phyloP scores from a whole-genome alignment of 2,329 filamentous ascomycete species.

The Zalaria sp. region DNA sequence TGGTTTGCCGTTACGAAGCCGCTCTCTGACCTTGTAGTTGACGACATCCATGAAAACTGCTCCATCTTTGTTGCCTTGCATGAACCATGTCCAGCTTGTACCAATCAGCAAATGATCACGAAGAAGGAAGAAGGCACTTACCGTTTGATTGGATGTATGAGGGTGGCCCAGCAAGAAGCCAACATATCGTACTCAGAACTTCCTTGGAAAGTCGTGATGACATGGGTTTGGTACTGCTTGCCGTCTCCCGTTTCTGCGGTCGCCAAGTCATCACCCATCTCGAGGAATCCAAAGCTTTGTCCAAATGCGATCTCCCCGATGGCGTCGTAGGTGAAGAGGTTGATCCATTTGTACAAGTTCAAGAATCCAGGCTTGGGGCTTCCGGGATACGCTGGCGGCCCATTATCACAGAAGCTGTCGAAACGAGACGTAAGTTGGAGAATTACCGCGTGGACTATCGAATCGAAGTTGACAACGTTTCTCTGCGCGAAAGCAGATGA shows the following conservation, averaged over 20 bases:
- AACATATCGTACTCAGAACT: constrained; percentile 35
- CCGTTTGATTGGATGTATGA: constrained; percentile 34
- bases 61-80: no score
- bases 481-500: constrained; percentile 25
- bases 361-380: constrained; percentile 14
- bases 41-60: constrained; percentile 24
- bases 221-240: constrained; percentile 27
- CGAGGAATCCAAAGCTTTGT: constrained; percentile 21
- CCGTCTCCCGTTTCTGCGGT: constrained; percentile 21
- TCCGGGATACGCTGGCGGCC: no score
- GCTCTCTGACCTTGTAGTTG: constrained; percentile 28
- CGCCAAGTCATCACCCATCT: constrained; percentile 18
- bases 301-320: constrained; percentile 26
- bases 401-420: constrained; percentile 17
- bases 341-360: constrained; percentile 23
- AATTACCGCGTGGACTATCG: constrained; percentile 24
- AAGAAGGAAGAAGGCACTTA: constrained; percentile 28
- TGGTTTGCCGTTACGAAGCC: constrained; percentile 34
- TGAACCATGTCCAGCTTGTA: constrained; percentile 22
- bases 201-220: constrained; percentile 23
- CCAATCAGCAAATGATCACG: constrained; percentile 12
- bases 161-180: constrained; percentile 28
- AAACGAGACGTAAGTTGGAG: constrained; percentile 19
- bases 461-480: constrained; percentile 26
- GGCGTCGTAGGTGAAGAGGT: constrained; percentile 23